phyloP scores from a whole-genome alignment of 805 yeast genomes.

The Sporopachydermia lactativora region DNA sequence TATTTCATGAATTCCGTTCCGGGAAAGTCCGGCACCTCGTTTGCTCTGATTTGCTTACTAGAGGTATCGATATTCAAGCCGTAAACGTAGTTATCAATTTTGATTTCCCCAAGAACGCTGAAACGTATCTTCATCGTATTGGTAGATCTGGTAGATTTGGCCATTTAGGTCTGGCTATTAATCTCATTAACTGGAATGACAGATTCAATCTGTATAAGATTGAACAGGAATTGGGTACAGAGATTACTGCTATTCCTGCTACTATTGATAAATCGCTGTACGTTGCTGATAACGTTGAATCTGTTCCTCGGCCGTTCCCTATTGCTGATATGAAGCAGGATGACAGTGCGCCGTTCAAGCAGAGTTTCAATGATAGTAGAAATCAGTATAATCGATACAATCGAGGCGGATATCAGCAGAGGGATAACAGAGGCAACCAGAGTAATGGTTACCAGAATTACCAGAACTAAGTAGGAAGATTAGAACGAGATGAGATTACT shows the following conservation, averaged over 20 bases:
- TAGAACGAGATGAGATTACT: too few relatives aligned
- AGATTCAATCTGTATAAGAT: conserved; percentile 86
- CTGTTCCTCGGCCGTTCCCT: conserved; percentile 83
- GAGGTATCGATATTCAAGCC: conserved; percentile 99
- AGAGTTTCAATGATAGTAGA: conserved; percentile 10
- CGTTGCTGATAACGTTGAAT: conserved; percentile 54
- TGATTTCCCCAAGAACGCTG: conserved; percentile 97
- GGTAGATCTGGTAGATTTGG: conserved; percentile 99
- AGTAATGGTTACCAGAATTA: background rate
- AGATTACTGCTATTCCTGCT: conserved; percentile 94
- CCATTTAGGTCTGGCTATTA: conserved; percentile 94
- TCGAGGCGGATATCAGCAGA: background rate
- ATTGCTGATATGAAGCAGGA: conserved; percentile 29
- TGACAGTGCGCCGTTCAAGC: conserved; percentile 5
- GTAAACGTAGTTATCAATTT: conserved; percentile 96
- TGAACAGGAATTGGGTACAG: conserved; percentile 95
- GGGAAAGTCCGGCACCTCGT: conserved; percentile 96
- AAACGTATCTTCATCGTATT: conserved; percentile 93
- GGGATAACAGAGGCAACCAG: background rate
- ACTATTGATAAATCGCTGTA: conserved; percentile 78
- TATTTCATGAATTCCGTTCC: conserved; percentile 96
- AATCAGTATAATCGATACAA: conserved; percentile 5
- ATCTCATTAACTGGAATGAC: conserved; percentile 93
- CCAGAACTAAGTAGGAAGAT: conserved; percentile 2
- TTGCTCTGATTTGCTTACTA: conserved; percentile 88